These are phyloP conservation scores for Acer saccharum DNA, from an alignment of 345 rosid species.

Conservation along the genomic window DNA sequence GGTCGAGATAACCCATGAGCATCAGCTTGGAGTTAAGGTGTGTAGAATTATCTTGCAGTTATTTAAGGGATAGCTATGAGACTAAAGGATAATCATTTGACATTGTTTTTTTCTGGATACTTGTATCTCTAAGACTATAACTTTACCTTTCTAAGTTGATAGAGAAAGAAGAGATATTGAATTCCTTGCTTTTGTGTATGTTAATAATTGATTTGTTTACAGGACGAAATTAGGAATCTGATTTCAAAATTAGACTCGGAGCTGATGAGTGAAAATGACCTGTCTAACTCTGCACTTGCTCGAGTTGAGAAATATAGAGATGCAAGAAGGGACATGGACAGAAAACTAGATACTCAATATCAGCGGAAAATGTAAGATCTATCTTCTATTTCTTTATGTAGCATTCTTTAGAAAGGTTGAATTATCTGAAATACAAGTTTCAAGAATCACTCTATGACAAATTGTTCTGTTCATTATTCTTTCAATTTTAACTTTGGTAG, in stretches of 20 bases:
- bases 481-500: background rate
- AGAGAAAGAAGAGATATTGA: background rate
- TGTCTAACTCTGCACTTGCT: constrained; percentile 49
- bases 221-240: constrained; percentile 83
- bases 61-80: background rate
- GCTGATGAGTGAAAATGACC: constrained; percentile 52
- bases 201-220: constrained; percentile 27
- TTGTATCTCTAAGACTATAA: background rate
- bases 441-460: background rate
- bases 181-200: constrained; percentile 2
- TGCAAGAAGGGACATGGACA: constrained; percentile 70
- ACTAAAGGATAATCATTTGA: background rate
- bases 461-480: constrained; percentile 1
- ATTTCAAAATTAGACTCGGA: constrained; percentile 60
- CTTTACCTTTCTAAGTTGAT: background rate
- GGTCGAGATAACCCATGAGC: constrained; percentile 54
- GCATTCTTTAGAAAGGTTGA: constrained; percentile 7
- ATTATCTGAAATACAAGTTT: constrained; percentile 11
- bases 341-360: constrained; percentile 76
- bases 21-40: constrained; percentile 67
- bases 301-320: constrained; percentile 65
- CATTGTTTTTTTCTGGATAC: background rate
- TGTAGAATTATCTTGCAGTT: constrained; percentile 10
- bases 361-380: constrained; percentile 77
- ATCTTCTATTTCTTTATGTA: constrained; percentile 9